A percentile compares a stretch with the other conserved stretches of the same genome.
phyloP scores from a whole-genome alignment of 495 filamentous ascomycete species.

The Hypomontagnella submonticulosa region DNA sequence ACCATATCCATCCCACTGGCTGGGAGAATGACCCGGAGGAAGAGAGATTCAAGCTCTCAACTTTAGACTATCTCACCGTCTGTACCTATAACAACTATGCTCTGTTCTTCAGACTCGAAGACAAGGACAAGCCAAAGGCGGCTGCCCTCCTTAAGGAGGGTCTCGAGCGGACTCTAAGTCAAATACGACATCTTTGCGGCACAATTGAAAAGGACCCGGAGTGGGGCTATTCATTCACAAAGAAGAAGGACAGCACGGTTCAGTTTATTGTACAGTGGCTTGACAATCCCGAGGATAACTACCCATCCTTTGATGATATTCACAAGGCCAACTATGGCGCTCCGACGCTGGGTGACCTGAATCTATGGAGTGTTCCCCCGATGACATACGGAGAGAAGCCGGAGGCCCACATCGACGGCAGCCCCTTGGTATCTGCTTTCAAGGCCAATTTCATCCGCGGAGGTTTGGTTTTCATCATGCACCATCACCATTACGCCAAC shows the following conservation, averaged over 20 bases:
- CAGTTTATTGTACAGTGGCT: slow-evolving; percentile 54
- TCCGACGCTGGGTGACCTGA: neutral
- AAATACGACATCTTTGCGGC: slow-evolving; percentile 56
- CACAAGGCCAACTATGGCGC: slow-evolving; percentile 43
- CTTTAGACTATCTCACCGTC: slow-evolving; percentile 3
- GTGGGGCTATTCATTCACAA: slow-evolving; percentile 52
- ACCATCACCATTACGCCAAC: slow-evolving; percentile 56
- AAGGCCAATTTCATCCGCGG: slow-evolving; percentile 56
- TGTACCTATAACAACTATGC: slow-evolving; percentile 10
- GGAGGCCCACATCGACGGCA: slow-evolving; percentile 45
- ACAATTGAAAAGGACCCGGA: slow-evolving; percentile 50
- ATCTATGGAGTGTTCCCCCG: slow-evolving; percentile 13
- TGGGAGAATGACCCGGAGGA: slow-evolving; percentile 13
- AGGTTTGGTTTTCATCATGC: slow-evolving; percentile 54
- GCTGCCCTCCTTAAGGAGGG: slow-evolving; percentile 44
- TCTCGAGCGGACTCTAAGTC: slow-evolving; percentile 53
- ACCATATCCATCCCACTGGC: slow-evolving; percentile 8
- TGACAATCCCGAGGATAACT: slow-evolving; percentile 43
- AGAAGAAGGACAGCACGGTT: slow-evolving; percentile 53
- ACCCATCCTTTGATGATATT: slow-evolving; percentile 44
- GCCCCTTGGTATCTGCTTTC: slow-evolving; percentile 50
- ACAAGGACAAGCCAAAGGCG: slow-evolving; percentile 40
- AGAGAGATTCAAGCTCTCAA: slow-evolving; percentile 8
- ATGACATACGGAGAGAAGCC: slow-evolving; percentile 57
- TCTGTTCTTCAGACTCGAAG: slow-evolving; percentile 52